These are phyloP conservation scores for Musa acuminata DNA, from an alignment of 176 grass and related monocot species.

Conservation along the genomic window DNA sequence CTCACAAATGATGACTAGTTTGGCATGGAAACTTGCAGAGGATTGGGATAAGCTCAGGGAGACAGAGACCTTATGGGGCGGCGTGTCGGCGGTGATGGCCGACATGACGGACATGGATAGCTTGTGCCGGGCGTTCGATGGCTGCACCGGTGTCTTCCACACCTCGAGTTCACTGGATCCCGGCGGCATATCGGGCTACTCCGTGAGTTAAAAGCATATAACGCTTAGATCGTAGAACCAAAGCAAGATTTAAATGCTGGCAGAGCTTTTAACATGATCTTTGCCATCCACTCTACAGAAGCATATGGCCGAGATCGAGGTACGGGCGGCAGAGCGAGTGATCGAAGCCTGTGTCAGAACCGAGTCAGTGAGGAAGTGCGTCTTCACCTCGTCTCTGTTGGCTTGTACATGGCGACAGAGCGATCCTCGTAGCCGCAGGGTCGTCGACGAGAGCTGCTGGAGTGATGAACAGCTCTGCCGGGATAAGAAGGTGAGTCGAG, in stretches of 20 bases:
- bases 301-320: slow-evolving; percentile 78
- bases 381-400: slow-evolving; percentile 80
- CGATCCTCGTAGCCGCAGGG: slow-evolving; percentile 29
- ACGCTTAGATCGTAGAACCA: not conserved
- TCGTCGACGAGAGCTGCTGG: slow-evolving; percentile 88
- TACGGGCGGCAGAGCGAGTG: slow-evolving; percentile 65
- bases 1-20: too few relatives aligned
- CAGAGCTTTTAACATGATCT: too few relatives aligned
- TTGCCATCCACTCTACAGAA: slow-evolving; percentile 35
- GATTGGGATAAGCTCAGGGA: slow-evolving; percentile 89
- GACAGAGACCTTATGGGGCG: slow-evolving; percentile 70
- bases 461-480: slow-evolving; percentile 89
- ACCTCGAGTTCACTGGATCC: slow-evolving; percentile 80
- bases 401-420: slow-evolving; percentile 67
- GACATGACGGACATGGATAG: slow-evolving; percentile 66
- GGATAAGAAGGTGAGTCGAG: slow-evolving; percentile 59
- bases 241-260: too few relatives aligned
- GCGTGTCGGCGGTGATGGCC: slow-evolving; percentile 70
- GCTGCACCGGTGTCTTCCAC: slow-evolving; percentile 82
- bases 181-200: slow-evolving; percentile 78
- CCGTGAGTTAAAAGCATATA: slow-evolving; percentile 31
- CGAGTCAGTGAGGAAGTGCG: slow-evolving; percentile 70
- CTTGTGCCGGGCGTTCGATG: slow-evolving; percentile 69
- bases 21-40: slow-evolving; percentile 28
- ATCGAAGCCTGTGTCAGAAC: slow-evolving; percentile 76